Evolutionary conservation across 2,329 filamentous ascomycete species (phyloP), one percentile per base, ranked within the genome.

Genomic region (Penicillium sp.): DNA sequence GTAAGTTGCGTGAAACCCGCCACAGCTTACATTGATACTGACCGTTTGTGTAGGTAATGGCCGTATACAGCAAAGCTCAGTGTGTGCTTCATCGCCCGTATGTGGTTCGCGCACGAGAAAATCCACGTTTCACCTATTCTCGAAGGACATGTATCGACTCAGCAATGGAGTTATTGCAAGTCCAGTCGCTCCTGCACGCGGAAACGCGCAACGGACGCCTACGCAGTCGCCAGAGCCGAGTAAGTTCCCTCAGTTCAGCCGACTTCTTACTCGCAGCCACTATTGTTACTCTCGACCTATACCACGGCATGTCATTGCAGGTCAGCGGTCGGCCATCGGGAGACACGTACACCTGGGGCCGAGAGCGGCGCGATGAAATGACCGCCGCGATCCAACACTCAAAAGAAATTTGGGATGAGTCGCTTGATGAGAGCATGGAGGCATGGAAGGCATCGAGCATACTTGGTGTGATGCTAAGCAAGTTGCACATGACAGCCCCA

Each of bases 51-150:
- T 48, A 77, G 75, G 66, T 97, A 33, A 90, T 94, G 61, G 88
- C 94, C 50, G 78, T 97, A 6, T 96, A 92, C 70, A 87, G 95
- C 62, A 96, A 96, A 76, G 89, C 92, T 19, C 83, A 96, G 67
- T 95, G 91, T 67, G 84, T 96, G 23, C 83, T 99, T 40, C 94
- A 99, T 73, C 85, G 92, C 50, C 92, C 92, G 62, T 97, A 94
- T 72, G 83, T 96, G 57, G 81, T 85, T n/a, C 85, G 87, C 58
- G 90, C 92, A 6, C 82, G 89, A 48, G 85, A 89, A 58, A 94
- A 93, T 66, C 81, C 89, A 10, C 84, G 92, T 9, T 97, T 96
- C 69, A 85, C 87, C 9, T 91, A 94, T 69, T 96, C 92, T 3
- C 85, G 93, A 31, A 86, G 88, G 41, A 89, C 87, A 23, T 94